Conservation (phyloP, 2,329 filamentous ascomycete genomes). For the Chaetomiaceae sp. region DNA sequence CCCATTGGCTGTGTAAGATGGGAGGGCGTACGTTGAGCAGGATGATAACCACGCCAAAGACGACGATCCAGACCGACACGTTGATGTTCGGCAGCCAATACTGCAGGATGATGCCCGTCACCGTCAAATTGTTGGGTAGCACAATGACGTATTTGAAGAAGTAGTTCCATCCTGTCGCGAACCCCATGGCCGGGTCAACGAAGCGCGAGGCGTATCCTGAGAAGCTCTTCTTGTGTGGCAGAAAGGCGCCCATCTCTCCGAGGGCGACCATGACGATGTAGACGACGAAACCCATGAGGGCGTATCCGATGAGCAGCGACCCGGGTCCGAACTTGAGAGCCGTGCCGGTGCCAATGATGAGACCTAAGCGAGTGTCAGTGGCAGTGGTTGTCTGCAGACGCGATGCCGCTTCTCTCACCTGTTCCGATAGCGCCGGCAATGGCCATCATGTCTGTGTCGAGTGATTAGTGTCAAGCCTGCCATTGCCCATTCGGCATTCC, state of each 20-base stretch:
- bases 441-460: constrained; percentile 32
- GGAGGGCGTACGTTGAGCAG: constrained; percentile 30
- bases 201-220: constrained; percentile 61
- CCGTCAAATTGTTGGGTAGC: constrained; percentile 36
- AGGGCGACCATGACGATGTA: constrained; percentile 63
- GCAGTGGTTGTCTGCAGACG: not conserved
- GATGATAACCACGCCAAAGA: constrained; percentile 34
- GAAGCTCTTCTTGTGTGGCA: constrained; percentile 59
- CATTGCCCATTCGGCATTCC: no score
- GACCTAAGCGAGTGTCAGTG: constrained; percentile 22
- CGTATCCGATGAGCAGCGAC: constrained; percentile 36
- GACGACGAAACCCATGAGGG: constrained; percentile 41
- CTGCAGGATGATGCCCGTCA: constrained; percentile 35
- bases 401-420: constrained; percentile 7
- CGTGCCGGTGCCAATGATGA: constrained; percentile 49
- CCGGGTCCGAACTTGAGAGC: constrained; percentile 45
- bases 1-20: not conserved
- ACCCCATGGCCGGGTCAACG: constrained; percentile 44
- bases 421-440: constrained; percentile 37
- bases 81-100: constrained; percentile 37
- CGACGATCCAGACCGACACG: constrained; percentile 35
- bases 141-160: constrained; percentile 41
- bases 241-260: constrained; percentile 65
- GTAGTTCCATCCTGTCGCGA: constrained; percentile 45
- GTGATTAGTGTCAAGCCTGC: constrained; percentile 2